A percentile compares a stretch with the other conserved stretches of the same genome.
Evolutionary conservation across 2,329 filamentous ascomycete genomes (phyloP).

Genomic region (Fusarium dlaminii): DNA sequence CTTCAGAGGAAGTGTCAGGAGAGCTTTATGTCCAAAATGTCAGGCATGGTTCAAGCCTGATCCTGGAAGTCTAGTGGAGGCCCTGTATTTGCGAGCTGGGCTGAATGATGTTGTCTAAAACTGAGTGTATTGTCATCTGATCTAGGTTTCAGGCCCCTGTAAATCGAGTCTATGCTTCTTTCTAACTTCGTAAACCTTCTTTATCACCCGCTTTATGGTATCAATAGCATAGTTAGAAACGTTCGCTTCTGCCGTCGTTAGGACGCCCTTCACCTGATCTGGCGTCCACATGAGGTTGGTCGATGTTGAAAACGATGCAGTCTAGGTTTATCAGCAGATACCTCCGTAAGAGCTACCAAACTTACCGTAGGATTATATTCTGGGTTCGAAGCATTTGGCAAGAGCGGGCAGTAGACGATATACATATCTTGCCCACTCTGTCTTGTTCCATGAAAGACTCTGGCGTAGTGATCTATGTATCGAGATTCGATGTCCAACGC

Average conservation of each 20-base stretch:
- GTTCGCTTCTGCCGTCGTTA: conserved; percentile 19
- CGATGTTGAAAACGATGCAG: conserved; percentile 30
- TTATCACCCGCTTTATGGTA: conserved; percentile 22
- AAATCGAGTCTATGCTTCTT: background rate
- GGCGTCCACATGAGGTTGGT: conserved; percentile 40
- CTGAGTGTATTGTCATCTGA: no score
- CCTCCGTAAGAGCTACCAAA: accelerated
- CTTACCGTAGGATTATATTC: conserved; percentile 30
- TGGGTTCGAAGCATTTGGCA: conserved; percentile 14
- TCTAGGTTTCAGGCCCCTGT: accelerated
- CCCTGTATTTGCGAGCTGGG: background rate
- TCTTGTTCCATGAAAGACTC: conserved; percentile 23
- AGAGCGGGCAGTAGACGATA: conserved; percentile 32
- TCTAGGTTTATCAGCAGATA: background rate
- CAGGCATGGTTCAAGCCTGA: background rate
- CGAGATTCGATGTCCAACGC: background rate
- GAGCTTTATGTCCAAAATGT: background rate
- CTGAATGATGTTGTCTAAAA: background rate
- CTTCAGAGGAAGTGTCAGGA: background rate
- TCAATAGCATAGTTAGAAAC: conserved; percentile 19
- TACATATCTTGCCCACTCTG: conserved; percentile 15
- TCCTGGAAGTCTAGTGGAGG: background rate
- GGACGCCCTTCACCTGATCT: conserved; percentile 19
- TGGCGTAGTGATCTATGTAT: conserved; percentile 13
- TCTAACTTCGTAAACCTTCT: conserved; percentile 17